These are phyloP conservation scores for Ilyonectria mors-panacis DNA, from an alignment of 2,329 filamentous ascomycete genomes.

Conservation along the genomic window DNA sequence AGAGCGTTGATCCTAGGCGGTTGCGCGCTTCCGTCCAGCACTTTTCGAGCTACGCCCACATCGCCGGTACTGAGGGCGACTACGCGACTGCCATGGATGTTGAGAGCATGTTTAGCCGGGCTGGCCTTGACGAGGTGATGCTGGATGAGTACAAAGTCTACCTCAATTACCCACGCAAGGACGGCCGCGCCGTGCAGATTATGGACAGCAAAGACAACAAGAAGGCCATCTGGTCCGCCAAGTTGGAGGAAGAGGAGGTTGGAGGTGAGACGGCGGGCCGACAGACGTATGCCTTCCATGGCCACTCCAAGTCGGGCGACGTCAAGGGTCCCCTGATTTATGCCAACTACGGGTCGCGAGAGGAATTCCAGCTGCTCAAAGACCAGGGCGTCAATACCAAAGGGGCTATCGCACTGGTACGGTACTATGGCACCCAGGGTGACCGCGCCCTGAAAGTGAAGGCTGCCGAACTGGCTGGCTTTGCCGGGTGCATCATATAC, in stretches of 20 bases:
- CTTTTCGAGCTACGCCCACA: constrained; percentile 87
- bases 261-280: constrained; percentile 74
- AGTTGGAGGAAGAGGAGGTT: constrained; percentile 83
- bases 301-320: constrained; percentile 88
- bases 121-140: constrained; percentile 81
- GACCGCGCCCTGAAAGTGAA: constrained; percentile 89
- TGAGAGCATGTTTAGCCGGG: constrained; percentile 80
- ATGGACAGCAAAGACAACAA: constrained; percentile 73
- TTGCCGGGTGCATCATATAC: constrained; percentile 90
- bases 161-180: constrained; percentile 87
- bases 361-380: constrained; percentile 83
- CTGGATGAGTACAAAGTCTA: constrained; percentile 90
- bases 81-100: constrained; percentile 89
- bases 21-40: constrained; percentile 83
- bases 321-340: constrained; percentile 91
- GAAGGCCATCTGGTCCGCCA: constrained; percentile 80
- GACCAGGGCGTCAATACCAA: constrained; percentile 81
- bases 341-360: constrained; percentile 89
- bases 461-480: constrained; percentile 88
- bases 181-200: constrained; percentile 86
- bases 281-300: constrained; percentile 88
- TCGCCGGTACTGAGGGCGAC: constrained; percentile 95
- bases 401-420: constrained; percentile 87
- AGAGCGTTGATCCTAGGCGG: constrained; percentile 76
- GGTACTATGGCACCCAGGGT: constrained; percentile 81